These are phyloP conservation scores for Penicillium silybi DNA, from an alignment of 495 filamentous ascomycete genomes.

Conservation along the genomic window DNA sequence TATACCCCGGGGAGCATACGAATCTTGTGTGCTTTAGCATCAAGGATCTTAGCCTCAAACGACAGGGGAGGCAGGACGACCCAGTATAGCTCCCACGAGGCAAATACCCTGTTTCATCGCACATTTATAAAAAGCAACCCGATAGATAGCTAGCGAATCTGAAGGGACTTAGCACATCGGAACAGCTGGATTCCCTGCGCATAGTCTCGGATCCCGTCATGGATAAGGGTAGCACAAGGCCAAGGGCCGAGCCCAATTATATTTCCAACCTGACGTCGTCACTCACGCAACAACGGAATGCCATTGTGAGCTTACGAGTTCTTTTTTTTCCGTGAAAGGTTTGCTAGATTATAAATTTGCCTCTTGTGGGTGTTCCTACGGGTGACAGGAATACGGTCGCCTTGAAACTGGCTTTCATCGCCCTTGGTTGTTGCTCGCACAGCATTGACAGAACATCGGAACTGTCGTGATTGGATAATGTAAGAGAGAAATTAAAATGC, in stretches of 20 bases:
- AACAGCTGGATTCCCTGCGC: slow-evolving; percentile 6
- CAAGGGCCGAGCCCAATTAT: slow-evolving; percentile 8
- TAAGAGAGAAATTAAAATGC: background rate
- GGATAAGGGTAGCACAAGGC: slow-evolving; percentile 16
- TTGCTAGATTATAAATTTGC: background rate
- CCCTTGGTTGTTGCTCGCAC: background rate
- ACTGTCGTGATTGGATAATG: background rate
- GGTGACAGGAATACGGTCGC: background rate
- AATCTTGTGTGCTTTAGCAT: background rate
- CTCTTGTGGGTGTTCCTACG: background rate
- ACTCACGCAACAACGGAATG: slow-evolving; percentile 7
- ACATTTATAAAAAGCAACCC: background rate
- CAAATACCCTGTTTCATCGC: background rate
- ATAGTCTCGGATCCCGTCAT: slow-evolving; percentile 9
- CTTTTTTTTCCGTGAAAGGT: background rate
- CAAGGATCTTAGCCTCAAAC: background rate
- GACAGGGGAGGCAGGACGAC: background rate
- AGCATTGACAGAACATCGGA: background rate
- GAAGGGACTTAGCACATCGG: slow-evolving; percentile 11
- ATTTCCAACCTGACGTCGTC: slow-evolving; percentile 10
- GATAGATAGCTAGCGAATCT: background rate
- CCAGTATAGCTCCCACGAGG: background rate
- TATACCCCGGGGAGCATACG: background rate
- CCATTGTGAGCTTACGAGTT: background rate
- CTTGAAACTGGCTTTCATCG: background rate